Percentiles rank a stretch among this genome's conserved stretches.
Evolutionary conservation across 306 rosid species (phyloP).

Genomic region (Corylus americana): DNA sequence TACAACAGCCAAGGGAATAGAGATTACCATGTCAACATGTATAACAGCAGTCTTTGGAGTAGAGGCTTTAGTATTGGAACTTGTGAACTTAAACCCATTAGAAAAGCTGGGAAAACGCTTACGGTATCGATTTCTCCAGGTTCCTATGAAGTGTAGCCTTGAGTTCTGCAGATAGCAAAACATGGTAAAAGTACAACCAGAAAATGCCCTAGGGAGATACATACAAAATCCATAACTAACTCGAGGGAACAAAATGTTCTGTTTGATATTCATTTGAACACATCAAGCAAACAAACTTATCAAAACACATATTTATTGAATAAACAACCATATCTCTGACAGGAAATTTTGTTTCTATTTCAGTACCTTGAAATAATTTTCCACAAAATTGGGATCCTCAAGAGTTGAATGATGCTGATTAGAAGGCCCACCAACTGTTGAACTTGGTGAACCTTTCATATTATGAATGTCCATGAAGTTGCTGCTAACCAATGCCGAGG

Average conservation of each 20-base stretch:
- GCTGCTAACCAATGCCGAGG: slow-evolving; percentile 43
- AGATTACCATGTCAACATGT: slow-evolving; percentile 86
- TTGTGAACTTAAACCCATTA: slow-evolving; percentile 40
- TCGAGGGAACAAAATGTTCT: not conserved
- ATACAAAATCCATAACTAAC: slow-evolving; percentile 3
- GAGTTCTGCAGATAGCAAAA: slow-evolving; percentile 66
- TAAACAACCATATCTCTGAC: not conserved
- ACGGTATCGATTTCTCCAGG: slow-evolving; percentile 90
- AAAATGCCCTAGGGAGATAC: slow-evolving; percentile 6
- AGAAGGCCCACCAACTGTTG: slow-evolving; percentile 43
- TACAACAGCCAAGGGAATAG: slow-evolving; percentile 17
- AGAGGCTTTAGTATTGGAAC: slow-evolving; percentile 35
- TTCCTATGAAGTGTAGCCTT: slow-evolving; percentile 91
- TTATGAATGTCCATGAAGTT: slow-evolving; percentile 34
- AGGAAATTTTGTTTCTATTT: slow-evolving; percentile 19
- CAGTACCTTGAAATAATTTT: slow-evolving; percentile 90
- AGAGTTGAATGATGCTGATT: slow-evolving; percentile 67
- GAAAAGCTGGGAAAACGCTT: slow-evolving; percentile 59
- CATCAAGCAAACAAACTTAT: not conserved
- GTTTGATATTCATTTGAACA: not conserved
- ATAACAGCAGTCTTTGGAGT: slow-evolving; percentile 47
- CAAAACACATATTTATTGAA: not conserved
- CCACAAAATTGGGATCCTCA: slow-evolving; percentile 78
- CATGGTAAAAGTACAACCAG: slow-evolving; percentile 25
- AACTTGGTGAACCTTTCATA: slow-evolving; percentile 38